Evolutionary conservation across 75 land plant species (phyloP).

Genomic region (Cryptomeria japonica): DNA sequence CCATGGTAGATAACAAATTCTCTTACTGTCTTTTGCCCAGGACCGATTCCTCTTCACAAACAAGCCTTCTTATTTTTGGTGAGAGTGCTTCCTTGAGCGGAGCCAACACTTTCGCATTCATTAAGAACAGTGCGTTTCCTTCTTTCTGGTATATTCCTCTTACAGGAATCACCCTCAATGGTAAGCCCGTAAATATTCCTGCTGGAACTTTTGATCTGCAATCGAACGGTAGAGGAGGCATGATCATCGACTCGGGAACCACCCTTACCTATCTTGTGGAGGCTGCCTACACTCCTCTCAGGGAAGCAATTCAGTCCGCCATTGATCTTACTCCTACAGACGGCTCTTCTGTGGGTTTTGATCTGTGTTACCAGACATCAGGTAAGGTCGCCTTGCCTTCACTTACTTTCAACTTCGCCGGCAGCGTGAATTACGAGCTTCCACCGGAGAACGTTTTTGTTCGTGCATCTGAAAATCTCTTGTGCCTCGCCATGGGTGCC

Average conservation of each 20-base stretch:
- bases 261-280: background rate
- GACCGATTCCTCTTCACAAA: background rate
- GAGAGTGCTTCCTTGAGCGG: too few relatives aligned
- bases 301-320: background rate
- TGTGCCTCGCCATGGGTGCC: too few relatives aligned
- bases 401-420: too few relatives aligned
- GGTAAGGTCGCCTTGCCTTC: too few relatives aligned
- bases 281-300: background rate
- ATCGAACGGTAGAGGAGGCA: background rate
- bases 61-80: background rate
- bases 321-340: background rate
- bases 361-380: background rate
- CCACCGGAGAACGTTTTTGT: too few relatives aligned
- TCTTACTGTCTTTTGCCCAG: conserved; percentile 7
- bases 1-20: conserved; percentile 3
- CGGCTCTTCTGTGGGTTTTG: background rate
- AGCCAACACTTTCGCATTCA: too few relatives aligned
- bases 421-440: too few relatives aligned
- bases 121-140: too few relatives aligned
- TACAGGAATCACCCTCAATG: too few relatives aligned
- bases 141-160: too few relatives aligned
- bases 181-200: too few relatives aligned
- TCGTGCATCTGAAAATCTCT: too few relatives aligned
- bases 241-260: conserved; percentile 13
- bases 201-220: background rate